Conservation (phyloP, 306 rosid species). For the Dalbergia oliveri region DNA sequence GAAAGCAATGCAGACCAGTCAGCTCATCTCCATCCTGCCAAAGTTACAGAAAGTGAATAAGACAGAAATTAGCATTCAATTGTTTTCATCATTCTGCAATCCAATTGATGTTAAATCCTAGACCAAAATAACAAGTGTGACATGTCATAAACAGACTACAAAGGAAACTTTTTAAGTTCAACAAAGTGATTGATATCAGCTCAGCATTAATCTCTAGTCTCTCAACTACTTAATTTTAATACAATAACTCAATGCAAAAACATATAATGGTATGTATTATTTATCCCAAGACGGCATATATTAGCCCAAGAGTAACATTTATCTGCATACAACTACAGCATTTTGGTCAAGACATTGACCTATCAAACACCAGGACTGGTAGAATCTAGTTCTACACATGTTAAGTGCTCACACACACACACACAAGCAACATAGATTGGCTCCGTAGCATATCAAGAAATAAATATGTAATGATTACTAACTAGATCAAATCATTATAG, state of each 20-base stretch:
- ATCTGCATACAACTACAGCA: no score
- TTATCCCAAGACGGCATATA: neutral
- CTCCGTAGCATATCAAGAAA: neutral
- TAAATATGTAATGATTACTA: neutral
- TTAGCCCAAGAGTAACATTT: neutral
- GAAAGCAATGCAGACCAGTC: constrained; percentile 96
- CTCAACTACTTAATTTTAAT: neutral
- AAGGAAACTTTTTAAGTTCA: constrained; percentile 15
- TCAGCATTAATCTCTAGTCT: constrained; percentile 22
- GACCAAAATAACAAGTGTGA: neutral
- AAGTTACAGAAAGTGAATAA: constrained; percentile 48
- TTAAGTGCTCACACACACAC: neutral
- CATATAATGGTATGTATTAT: neutral
- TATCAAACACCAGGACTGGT: neutral
- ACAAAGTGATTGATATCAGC: constrained; percentile 7
- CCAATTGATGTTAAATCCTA: constrained; percentile 10
- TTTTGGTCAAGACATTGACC: no score
- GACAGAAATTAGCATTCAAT: constrained; percentile 12
- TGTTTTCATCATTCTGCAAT: constrained; percentile 35
- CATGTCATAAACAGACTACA: constrained; percentile 25
- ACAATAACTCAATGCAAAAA: neutral
- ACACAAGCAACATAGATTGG: neutral
- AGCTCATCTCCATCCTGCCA: constrained; percentile 96
- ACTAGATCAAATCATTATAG: constrained; percentile 3
- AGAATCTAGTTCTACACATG: constrained; percentile 4